phyloP scores from a whole-genome alignment of 371 early-diverging fungal genomes.

The Mortierella sp. region DNA sequence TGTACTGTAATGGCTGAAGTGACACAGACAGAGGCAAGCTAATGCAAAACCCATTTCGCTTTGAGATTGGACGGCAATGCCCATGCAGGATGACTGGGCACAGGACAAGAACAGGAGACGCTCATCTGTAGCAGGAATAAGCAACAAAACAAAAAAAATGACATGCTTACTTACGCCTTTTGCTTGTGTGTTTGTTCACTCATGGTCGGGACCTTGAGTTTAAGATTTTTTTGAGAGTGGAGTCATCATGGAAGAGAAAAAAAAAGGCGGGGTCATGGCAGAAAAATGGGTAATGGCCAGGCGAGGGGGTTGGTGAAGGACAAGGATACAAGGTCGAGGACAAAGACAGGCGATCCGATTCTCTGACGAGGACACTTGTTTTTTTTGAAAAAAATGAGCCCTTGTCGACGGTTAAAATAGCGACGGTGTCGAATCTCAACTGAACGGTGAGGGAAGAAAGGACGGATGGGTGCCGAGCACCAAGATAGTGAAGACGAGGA shows the following conservation, averaged over 20 bases:
- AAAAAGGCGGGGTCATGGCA: constrained; percentile 6
- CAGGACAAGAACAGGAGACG: too few species aligned
- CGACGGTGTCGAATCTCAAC: background rate
- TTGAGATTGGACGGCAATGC: background rate
- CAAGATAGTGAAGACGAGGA: too few species aligned
- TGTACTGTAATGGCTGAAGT: background rate
- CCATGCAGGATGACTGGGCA: background rate
- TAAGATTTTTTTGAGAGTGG: constrained; percentile 12
- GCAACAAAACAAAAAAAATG: background rate
- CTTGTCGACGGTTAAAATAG: background rate
- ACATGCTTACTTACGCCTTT: background rate
- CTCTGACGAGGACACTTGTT: background rate
- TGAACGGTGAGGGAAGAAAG: background rate
- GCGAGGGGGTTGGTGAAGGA: too few species aligned
- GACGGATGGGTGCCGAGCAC: background rate
- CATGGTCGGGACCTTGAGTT: background rate
- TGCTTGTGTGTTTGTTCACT: background rate
- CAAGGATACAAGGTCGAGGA: background rate
- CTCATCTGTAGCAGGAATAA: too few species aligned
- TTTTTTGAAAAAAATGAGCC: background rate
- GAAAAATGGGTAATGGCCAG: background rate
- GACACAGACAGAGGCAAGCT: too few species aligned
- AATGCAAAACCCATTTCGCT: background rate
- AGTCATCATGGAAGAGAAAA: background rate
- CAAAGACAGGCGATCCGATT: background rate